Evolutionary conservation across 2,329 filamentous ascomycete species (phyloP).

Genomic region (Tolypocladium cylindrosporum): DNA sequence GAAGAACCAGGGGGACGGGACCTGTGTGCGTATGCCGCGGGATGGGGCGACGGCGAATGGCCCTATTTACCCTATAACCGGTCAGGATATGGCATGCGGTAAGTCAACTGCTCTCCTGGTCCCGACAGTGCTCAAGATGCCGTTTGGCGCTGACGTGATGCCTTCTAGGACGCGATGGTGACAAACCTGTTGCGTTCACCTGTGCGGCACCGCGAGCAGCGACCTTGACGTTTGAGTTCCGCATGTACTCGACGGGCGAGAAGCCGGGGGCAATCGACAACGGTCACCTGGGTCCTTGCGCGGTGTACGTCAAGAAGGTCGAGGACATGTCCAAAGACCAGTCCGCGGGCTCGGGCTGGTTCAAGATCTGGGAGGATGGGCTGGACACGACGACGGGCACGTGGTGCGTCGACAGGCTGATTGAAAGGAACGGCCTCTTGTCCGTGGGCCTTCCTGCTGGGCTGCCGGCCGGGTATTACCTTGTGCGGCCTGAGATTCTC

Average conservation of each 20-base stretch:
- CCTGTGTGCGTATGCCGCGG: conserved; percentile 58
- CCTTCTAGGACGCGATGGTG: conserved; percentile 30
- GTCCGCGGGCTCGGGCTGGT: conserved; percentile 59
- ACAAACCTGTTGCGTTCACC: conserved; percentile 33
- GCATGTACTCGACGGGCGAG: conserved; percentile 46
- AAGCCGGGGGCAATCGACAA: conserved; percentile 46
- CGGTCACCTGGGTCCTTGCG: conserved; percentile 58
- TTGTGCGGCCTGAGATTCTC: conserved; percentile 61
- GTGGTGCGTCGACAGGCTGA: conserved; percentile 65
- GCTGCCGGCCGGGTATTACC: conserved; percentile 56
- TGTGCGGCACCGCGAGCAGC: conserved; percentile 41
- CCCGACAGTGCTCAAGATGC: neutral
- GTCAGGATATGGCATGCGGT: conserved; percentile 63
- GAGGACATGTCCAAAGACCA: conserved; percentile 39
- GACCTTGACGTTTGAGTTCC: conserved; percentile 57
- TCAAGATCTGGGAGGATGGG: conserved; percentile 66
- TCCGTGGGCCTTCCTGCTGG: conserved; percentile 51
- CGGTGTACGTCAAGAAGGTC: conserved; percentile 65
- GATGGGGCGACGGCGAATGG: conserved; percentile 39
- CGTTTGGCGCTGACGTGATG: neutral
- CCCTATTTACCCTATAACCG: conserved; percentile 48
- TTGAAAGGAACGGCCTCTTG: conserved; percentile 52
- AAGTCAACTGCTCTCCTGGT: conserved; percentile 15
- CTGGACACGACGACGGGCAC: conserved; percentile 43
- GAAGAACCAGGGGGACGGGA: conserved; percentile 57